Percentiles rank a stretch among this genome's conserved stretches.
Conservation (phyloP, 768 basidiomycete genomes). For the Phaeolepiota aurea region DNA sequence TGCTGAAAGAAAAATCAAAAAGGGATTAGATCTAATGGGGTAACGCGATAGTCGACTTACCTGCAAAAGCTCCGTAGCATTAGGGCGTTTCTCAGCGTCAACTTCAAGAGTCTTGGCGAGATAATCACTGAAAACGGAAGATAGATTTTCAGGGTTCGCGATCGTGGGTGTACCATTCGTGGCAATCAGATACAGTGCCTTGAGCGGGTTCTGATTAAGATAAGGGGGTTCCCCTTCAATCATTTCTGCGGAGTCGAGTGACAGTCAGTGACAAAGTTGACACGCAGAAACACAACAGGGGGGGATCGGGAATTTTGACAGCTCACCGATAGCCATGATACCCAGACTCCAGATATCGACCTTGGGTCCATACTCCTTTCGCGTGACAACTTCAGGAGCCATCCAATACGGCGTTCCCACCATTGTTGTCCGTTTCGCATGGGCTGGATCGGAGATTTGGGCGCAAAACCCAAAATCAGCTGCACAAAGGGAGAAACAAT, state of each 20-base stretch:
- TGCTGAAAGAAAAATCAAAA: constrained; percentile 36
- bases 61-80: constrained; percentile 70
- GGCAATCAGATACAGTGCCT: constrained; percentile 95
- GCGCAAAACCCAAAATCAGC: constrained; percentile 99
- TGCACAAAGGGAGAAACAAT: constrained; percentile 19
- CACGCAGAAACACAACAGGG: too few relatives aligned
- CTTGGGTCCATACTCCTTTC: constrained; percentile 96
- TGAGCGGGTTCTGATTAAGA: constrained; percentile 92
- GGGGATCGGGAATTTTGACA: constrained; percentile 1
- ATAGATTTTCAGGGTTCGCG: constrained; percentile 74
- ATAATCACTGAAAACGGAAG: constrained; percentile 81
- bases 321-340: constrained; percentile 88
- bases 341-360: constrained; percentile 98
- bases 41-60: constrained; percentile 29
- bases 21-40: constrained; percentile 2
- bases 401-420: constrained; percentile 99
- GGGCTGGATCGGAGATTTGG: constrained; percentile 84
- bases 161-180: constrained; percentile 97
- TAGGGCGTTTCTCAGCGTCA: constrained; percentile 89
- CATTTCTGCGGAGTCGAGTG: constrained; percentile 60
- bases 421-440: constrained; percentile 95
- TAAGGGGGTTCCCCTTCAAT: constrained; percentile 97
- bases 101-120: constrained; percentile 85
- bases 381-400: constrained; percentile 96
- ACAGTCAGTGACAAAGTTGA: constrained; percentile 3